A percentile compares a stretch with the other conserved stretches of the same genome.
Evolutionary conservation across 2,329 filamentous ascomycete genomes (phyloP).

Genomic region (Lizonia empirigonia): DNA sequence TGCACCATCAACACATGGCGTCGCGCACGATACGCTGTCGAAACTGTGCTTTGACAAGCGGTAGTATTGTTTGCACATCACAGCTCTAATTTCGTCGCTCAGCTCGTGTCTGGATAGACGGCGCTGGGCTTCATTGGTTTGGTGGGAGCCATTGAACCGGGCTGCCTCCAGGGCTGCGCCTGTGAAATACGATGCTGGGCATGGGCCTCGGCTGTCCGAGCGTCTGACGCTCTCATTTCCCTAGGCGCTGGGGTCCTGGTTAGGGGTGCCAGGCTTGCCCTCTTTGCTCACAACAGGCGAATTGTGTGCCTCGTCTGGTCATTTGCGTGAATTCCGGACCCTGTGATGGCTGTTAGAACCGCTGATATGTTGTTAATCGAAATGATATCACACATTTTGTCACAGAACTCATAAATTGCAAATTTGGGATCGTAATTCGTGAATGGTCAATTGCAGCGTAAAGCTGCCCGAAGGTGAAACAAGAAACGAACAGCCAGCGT

Average conservation of each 20-base stretch:
- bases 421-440: conserved; percentile 20
- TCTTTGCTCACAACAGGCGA: not conserved
- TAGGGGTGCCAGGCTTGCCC: conserved; percentile 9
- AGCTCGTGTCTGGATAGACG: conserved; percentile 2
- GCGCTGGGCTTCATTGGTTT: conserved; percentile 7
- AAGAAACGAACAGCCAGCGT: conserved; percentile 31
- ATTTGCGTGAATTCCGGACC: not conserved
- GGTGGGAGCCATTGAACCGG: conserved; percentile 12
- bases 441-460: conserved; percentile 20
- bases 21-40: not conserved
- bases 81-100: not conserved
- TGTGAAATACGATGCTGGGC: conserved; percentile 7
- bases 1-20: conserved; percentile 1
- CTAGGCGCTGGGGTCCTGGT: conserved; percentile 8
- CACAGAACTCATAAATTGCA: conserved; percentile 5
- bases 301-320: not conserved
- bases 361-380: not conserved
- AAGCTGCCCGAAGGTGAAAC: conserved; percentile 19
- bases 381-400: conserved; percentile 5
- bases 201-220: conserved; percentile 5
- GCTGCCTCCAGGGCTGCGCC: conserved; percentile 6
- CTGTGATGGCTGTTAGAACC: not conserved
- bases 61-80: not conserved
- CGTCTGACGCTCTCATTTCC: conserved; percentile 15
- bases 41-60: not conserved